Base-by-base conservation (phyloP, 2,329 filamentous ascomycete species). In the Hymenoscyphus repandus region DNA sequence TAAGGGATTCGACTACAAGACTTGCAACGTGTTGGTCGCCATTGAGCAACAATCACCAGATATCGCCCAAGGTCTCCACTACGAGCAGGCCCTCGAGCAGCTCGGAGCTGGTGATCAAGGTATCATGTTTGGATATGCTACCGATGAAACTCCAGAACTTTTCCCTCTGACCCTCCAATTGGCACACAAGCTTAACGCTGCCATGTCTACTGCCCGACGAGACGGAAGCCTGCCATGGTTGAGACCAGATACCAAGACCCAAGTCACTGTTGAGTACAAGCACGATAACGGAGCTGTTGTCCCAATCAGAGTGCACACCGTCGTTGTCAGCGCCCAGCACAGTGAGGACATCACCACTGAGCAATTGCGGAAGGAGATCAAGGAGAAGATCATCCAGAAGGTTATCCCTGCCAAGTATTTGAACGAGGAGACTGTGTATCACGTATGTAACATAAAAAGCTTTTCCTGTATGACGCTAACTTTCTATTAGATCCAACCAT, bases 1-100 rank as follows among this genome's bases (percentile, higher is more conserved):
- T 67, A 99, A 99, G 85, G 93, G 93, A 58, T 99, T 99, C 76
- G 93, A 99, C 79, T 96, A 96, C 90, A 97, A 97, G 86, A 99
- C 93, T 64, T 92, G 88, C 80, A 97, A 96, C 79, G 83, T 99
- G 69, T 85, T 97, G 65, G 91, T 97, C 66, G 93, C 92, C 75
- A 96, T 99, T 73, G 93, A 99, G 85, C 84, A 99, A 78, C 93
- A 99, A 78, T 97, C 92, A 55, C 88, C 92, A 68, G 93, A 99
- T 74, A 99, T 99, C 69, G 93, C 93, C 64, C 93, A 97, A 78
- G 93, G 93, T 81, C 89, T 99, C 51, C 90, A 97, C 81, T 95
- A 95, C 74, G 93, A 99, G 62, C 82, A 96, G 79, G 90, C 90
- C 63, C 86, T 99, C 45, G 93, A 99, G 84, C 86, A 95, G 77